Percentiles rank a stretch among this genome's conserved stretches.
Conservation (phyloP, 345 rosid genomes). For the Sisymbrium altissimum region DNA sequence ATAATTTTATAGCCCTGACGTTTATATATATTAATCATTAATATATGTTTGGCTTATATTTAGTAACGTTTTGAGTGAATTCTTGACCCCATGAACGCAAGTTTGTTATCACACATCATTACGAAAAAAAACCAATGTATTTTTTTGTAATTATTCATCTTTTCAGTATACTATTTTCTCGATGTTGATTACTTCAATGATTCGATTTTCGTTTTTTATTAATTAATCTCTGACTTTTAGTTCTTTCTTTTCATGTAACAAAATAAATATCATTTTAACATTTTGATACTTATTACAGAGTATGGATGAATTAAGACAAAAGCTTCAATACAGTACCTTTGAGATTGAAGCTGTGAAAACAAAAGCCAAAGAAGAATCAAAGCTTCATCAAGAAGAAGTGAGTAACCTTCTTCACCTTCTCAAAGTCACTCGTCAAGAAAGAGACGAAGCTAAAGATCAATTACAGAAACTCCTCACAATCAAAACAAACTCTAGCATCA, state of each 20-base stretch:
- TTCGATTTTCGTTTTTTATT: conserved; percentile 2
- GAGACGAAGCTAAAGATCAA: conserved; percentile 76
- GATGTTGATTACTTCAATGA: conserved; percentile 29
- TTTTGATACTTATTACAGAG: conserved; percentile 41
- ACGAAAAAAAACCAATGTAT: background rate
- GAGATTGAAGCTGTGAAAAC: conserved; percentile 63
- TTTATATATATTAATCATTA: background rate
- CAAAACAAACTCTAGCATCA: conserved; percentile 72
- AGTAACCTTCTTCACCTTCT: conserved; percentile 51
- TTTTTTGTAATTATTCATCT: background rate
- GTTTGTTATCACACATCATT: conserved; percentile 31
- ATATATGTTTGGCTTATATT: conserved; percentile 23
- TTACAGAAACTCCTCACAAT: conserved; percentile 47
- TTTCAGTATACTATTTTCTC: conserved; percentile 9
- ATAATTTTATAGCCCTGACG: background rate
- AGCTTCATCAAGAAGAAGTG: conserved; percentile 47
- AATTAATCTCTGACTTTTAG: conserved; percentile 13
- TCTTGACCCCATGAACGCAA: conserved; percentile 31
- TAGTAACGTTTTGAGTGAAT: conserved; percentile 25
- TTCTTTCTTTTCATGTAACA: background rate
- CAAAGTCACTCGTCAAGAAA: conserved; percentile 60
- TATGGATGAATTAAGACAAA: conserved; percentile 61
- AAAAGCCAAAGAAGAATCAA: conserved; percentile 58
- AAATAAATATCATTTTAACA: background rate
- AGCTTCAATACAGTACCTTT: conserved; percentile 52